Evolutionary conservation across 352 stramenopile genomes (phyloP).

Genomic region (Phytophthora nicotianae): DNA sequence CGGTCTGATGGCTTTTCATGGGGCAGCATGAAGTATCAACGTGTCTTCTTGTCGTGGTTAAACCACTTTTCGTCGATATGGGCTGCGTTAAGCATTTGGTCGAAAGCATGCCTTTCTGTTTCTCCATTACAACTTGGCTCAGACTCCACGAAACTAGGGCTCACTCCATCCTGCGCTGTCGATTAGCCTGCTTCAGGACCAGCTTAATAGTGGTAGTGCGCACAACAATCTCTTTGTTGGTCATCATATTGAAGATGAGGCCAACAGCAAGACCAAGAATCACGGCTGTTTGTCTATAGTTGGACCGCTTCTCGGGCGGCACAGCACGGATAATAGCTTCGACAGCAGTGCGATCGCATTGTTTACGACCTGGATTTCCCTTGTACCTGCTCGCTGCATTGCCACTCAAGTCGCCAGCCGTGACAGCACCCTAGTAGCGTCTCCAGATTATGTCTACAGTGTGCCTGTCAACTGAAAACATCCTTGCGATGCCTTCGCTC

Average conservation of each 20-base stretch:
- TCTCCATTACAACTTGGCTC: background rate
- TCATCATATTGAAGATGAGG: background rate
- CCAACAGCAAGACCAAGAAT: background rate
- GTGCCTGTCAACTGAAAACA: background rate
- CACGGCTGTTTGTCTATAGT: background rate
- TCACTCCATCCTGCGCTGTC: background rate
- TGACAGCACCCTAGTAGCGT: background rate
- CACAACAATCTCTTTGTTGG: background rate
- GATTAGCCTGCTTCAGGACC: background rate
- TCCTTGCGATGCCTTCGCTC: background rate
- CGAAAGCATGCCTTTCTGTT: background rate
- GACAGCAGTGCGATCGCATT: background rate
- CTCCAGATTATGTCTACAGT: background rate
- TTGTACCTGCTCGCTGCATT: background rate
- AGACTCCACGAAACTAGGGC: background rate
- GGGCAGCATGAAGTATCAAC: background rate
- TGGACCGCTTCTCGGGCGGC: background rate
- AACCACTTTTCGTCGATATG: background rate
- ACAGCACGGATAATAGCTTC: background rate
- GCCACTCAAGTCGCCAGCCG: background rate
- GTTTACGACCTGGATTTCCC: background rate
- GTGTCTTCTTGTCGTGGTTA: slow-evolving; percentile 5
- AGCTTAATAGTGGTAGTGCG: background rate
- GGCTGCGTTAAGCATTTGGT: background rate
- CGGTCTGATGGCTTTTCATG: background rate